Base-by-base conservation (phyloP, 2,329 filamentous ascomycete genomes). In the Fusarium algeriense region DNA sequence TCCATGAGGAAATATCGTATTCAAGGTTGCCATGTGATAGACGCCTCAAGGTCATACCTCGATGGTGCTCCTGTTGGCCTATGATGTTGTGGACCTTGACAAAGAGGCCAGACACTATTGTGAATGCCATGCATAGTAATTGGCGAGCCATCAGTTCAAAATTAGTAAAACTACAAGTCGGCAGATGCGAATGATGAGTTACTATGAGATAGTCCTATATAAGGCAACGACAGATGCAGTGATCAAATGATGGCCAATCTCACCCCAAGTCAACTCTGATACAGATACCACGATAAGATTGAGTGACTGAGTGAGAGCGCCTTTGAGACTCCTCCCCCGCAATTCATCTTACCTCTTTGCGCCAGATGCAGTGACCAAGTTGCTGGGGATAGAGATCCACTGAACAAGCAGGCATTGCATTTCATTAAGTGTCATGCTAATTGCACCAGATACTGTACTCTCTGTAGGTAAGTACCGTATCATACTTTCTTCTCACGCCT, bases 271-370 rank as follows among this genome's bases (percentile, higher is more conserved):
- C 8, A 4, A 50, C 12, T 6, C 14, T 5, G 6, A 17, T 35
- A 32, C 48, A 32, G 17, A 4, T 11, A 52, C 5, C 12, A 7
- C 23, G 48, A 52, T 52, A 38, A 52, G 48, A 52, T 38, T 52
- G n/a, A 34, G 9, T 20, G 41, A 32, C 6, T 32, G 35, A 23
- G 41, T 23, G 30, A 30, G 30, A 30, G 30, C 30, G 10, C 30
- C 40, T 49, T 6, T 28, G 26, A 49, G 53, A 40, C 57, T 59
- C 63, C 64, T 65, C 49, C 69, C 69, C 69, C 65, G 49, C 69
- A 73, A 72, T 72, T 30, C 37, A 26, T 63, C 65, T 72, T 73
- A 43, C 53, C 64, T 57, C 38, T 57, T 71, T 61, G 14, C 38
- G 43, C 49, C 60, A 52, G 48, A 26, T 46, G 67, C 41, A 43